A percentile compares a stretch with the other conserved stretches of the same genome.
These are phyloP conservation scores for Aspergillus fischeri DNA, from an alignment of 2,329 filamentous ascomycete genomes.

Conservation along the genomic window DNA sequence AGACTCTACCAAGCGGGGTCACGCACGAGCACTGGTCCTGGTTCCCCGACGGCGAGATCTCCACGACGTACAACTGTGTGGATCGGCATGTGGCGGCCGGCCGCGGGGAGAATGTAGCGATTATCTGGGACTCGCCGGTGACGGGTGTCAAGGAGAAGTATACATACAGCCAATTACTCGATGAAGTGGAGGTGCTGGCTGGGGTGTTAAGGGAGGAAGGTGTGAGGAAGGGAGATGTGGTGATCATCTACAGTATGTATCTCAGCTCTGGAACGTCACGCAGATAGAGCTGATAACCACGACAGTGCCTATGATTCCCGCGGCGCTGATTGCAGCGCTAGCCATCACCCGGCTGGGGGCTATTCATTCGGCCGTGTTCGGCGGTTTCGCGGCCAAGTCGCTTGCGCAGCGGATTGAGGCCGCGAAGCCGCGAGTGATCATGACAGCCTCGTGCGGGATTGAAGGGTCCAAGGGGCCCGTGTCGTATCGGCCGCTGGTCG, in stretches of 20 bases:
- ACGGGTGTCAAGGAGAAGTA: constrained; percentile 66
- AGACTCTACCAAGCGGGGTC: constrained; percentile 57
- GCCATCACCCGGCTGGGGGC: constrained; percentile 78
- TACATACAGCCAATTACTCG: constrained; percentile 70
- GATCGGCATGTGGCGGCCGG: constrained; percentile 82
- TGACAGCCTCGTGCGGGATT: constrained; percentile 90
- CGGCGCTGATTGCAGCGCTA: constrained; percentile 79
- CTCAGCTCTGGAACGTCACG: background rate
- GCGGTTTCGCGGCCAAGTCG: constrained; percentile 77
- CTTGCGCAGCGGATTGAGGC: constrained; percentile 86
- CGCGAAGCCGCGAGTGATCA: constrained; percentile 67
- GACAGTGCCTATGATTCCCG: constrained; percentile 92
- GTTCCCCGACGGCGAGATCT: constrained; percentile 86
- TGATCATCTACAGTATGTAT: constrained; percentile 76
- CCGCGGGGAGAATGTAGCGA: constrained; percentile 68
- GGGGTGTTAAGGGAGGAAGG: constrained; percentile 79
- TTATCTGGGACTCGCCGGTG: constrained; percentile 86
- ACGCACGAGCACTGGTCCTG: constrained; percentile 77
- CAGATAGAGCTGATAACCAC: background rate
- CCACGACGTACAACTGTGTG: constrained; percentile 86
- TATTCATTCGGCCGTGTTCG: constrained; percentile 88
- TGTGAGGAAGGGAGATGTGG: constrained; percentile 76
- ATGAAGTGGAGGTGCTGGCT: constrained; percentile 76
- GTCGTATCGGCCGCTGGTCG: constrained; percentile 71
- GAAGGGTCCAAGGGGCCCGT: constrained; percentile 78